Evolutionary conservation across 148 eudicot genomes (phyloP).

Genomic region (Fagopyrum esculentum): DNA sequence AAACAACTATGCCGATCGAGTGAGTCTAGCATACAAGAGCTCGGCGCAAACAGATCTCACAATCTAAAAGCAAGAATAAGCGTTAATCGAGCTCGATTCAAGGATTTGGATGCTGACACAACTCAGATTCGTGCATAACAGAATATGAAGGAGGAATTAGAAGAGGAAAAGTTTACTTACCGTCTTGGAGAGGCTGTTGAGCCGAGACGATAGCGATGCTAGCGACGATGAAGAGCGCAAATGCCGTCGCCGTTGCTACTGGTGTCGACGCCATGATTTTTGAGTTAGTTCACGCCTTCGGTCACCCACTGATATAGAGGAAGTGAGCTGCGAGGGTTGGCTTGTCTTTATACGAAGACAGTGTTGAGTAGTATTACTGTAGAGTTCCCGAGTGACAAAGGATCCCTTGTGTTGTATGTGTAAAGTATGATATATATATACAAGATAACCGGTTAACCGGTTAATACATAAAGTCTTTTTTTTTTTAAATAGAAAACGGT

Average conservation of each 20-base stretch:
- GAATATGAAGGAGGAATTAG: not conserved
- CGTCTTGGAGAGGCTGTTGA: conserved; percentile 4
- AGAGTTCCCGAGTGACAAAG: not conserved
- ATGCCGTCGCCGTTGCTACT: not conserved
- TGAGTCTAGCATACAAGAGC: not conserved
- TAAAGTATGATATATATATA: not conserved
- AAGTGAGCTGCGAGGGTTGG: not conserved
- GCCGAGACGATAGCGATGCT: not conserved
- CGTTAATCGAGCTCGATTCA: not conserved
- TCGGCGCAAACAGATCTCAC: not conserved
- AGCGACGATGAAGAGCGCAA: not conserved
- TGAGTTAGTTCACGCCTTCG: not conserved
- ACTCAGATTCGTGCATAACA: not conserved
- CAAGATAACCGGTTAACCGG: no score
- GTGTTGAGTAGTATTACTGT: not conserved
- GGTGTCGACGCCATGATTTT: not conserved
- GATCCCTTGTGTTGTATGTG: not conserved
- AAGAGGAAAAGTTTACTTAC: not conserved
- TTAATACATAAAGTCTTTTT: no score
- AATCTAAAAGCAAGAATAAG: not conserved
- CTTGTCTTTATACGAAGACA: not conserved
- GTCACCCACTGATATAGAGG: not conserved
- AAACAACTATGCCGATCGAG: not conserved
- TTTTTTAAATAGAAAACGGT: no score
- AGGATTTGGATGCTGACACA: not conserved